Conservation (phyloP, 495 filamentous ascomycete species). For the Penicillium maclennaniae region DNA sequence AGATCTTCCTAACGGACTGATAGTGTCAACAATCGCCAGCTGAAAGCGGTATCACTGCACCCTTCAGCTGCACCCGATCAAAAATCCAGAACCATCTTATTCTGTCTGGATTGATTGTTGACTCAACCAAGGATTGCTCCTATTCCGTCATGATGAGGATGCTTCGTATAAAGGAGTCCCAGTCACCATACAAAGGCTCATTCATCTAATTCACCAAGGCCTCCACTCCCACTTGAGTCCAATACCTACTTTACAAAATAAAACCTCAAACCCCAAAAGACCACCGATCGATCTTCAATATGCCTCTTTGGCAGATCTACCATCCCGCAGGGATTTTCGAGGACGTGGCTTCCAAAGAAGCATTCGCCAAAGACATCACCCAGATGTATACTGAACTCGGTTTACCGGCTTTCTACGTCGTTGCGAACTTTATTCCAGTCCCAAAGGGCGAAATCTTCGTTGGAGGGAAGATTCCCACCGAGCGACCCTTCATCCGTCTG, state of each 20-base stretch:
- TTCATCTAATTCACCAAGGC: neutral
- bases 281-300: slow-evolving; percentile 1
- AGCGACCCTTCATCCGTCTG: slow-evolving; percentile 19
- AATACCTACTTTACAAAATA: neutral
- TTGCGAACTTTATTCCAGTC: slow-evolving; percentile 19
- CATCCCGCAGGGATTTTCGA: slow-evolving; percentile 16
- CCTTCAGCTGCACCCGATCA: neutral
- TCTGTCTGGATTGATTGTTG: neutral
- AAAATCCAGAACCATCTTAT: neutral
- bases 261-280: neutral
- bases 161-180: neutral
- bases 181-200: neutral
- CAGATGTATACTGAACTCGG: slow-evolving; percentile 21
- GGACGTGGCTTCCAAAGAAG: slow-evolving; percentile 10
- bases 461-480: slow-evolving; percentile 4
- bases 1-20: too few relatives aligned
- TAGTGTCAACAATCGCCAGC: too few relatives aligned
- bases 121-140: neutral
- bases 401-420: slow-evolving; percentile 29
- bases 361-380: slow-evolving; percentile 23
- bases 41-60: neutral
- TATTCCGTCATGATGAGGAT: neutral
- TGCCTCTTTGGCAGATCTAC: slow-evolving; percentile 34
- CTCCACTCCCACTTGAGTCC: too few relatives aligned
- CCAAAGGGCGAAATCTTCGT: slow-evolving; percentile 5